These are phyloP conservation scores for Chaetomidium leptoderma DNA, from an alignment of 495 filamentous ascomycete genomes.

Conservation along the genomic window DNA sequence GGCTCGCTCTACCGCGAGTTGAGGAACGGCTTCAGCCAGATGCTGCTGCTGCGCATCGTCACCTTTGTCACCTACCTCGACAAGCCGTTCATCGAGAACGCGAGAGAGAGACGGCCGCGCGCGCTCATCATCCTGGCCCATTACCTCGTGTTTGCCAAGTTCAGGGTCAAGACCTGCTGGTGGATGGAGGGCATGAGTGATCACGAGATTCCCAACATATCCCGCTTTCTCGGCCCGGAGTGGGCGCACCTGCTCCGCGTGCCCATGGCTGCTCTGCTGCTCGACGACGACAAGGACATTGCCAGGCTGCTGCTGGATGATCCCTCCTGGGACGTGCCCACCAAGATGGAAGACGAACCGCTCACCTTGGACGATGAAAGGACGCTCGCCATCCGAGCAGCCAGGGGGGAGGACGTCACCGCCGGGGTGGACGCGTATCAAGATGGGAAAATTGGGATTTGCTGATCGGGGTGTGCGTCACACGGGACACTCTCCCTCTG, in stretches of 20 bases:
- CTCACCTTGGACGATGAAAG: constrained; percentile 9
- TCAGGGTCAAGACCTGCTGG: constrained; percentile 35
- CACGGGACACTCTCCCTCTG: too few species aligned
- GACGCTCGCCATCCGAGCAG: constrained; percentile 11
- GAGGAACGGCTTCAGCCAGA: constrained; percentile 31
- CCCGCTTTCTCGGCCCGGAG: constrained; percentile 30
- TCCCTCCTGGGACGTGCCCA: constrained; percentile 31
- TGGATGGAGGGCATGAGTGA: constrained; percentile 43
- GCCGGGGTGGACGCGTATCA: background rate
- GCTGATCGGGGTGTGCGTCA: background rate
- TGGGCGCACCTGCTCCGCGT: constrained; percentile 37
- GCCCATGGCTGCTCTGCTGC: constrained; percentile 30
- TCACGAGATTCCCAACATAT: constrained; percentile 40
- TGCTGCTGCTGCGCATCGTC: constrained; percentile 39
- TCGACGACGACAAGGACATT: constrained; percentile 22
- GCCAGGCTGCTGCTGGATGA: constrained; percentile 37
- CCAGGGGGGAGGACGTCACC: constrained; percentile 2
- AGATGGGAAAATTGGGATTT: background rate
- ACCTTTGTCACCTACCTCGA: constrained; percentile 48
- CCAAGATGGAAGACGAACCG: constrained; percentile 19
- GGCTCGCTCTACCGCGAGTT: constrained; percentile 45
- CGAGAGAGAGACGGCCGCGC: constrained; percentile 49
- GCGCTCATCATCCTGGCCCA: constrained; percentile 50
- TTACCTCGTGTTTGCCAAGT: constrained; percentile 43
- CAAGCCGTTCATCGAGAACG: constrained; percentile 47